Conservation (phyloP, 2,329 filamentous ascomycete species). For the Dothistroma pini region DNA sequence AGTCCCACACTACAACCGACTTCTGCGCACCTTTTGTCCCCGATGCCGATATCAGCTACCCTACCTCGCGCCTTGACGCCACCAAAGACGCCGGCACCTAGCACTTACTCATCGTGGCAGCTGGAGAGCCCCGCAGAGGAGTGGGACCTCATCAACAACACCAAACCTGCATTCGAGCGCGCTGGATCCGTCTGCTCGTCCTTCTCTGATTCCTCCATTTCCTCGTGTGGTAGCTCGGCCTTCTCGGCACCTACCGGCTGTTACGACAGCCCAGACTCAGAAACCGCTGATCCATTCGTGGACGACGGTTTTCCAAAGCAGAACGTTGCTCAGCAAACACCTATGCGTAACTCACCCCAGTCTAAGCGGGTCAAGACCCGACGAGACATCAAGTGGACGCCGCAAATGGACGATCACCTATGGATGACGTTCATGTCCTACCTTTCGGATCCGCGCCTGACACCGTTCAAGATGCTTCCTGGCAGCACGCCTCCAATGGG, state of each 20-base stretch:
- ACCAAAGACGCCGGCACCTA: constrained; percentile 47
- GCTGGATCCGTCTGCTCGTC: constrained; percentile 57
- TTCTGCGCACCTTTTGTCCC: constrained; percentile 42
- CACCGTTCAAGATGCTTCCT: constrained; percentile 64
- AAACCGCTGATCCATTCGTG: constrained; percentile 54
- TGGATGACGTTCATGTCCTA: constrained; percentile 65
- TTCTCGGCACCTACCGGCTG: constrained; percentile 44
- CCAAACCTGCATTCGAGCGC: constrained; percentile 42
- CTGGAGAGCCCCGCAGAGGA: constrained; percentile 29
- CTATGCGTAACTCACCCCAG: constrained; percentile 25
- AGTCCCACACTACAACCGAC: constrained; percentile 30
- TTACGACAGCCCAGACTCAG: constrained; percentile 59
- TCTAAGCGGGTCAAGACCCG: constrained; percentile 44
- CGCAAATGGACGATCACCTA: constrained; percentile 63
- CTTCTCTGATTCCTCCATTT: constrained; percentile 60
- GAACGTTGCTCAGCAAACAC: constrained; percentile 26
- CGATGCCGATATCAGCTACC: constrained; percentile 29
- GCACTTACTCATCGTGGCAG: constrained; percentile 20
- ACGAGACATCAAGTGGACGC: constrained; percentile 50
- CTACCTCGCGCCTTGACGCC: constrained; percentile 42
- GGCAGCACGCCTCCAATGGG: constrained; percentile 61
- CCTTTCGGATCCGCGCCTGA: constrained; percentile 62
- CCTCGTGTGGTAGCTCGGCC: constrained; percentile 56
- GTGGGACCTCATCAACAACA: constrained; percentile 33
- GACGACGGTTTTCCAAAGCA: constrained; percentile 29